Conservation (phyloP, 2,329 filamentous ascomycete genomes). For the Trichophyton equinum region DNA sequence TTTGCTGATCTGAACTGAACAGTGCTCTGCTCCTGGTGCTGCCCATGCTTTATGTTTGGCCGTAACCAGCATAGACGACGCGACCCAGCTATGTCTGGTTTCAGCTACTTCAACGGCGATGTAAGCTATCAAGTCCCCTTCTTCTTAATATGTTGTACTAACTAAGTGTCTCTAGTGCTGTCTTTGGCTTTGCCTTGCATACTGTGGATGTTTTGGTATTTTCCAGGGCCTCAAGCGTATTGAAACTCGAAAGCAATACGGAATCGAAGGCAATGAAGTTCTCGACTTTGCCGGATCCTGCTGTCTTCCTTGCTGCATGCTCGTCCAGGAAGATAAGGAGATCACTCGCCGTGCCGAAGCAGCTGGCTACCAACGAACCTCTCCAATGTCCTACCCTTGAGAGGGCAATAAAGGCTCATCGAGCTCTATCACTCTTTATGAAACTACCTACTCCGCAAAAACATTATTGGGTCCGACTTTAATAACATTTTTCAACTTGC, state of each 20-base stretch:
- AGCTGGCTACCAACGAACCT: slow-evolving; percentile 17
- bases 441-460: neutral
- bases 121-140: neutral
- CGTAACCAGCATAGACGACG: neutral
- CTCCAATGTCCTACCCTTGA: neutral
- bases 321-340: slow-evolving; percentile 50
- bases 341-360: slow-evolving; percentile 18
- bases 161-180: slow-evolving; percentile 21
- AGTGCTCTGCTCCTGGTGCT: slow-evolving; percentile 21
- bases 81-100: neutral
- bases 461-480: neutral
- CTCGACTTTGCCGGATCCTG: slow-evolving; percentile 42
- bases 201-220: slow-evolving; percentile 26
- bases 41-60: slow-evolving; percentile 11
- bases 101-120: neutral
- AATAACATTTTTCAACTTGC: neutral
- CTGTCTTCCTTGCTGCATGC: slow-evolving; percentile 45
- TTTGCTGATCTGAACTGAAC: neutral
- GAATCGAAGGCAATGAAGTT: slow-evolving; percentile 39
- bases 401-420: neutral
- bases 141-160: neutral
- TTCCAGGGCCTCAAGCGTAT: slow-evolving; percentile 42
- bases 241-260: slow-evolving; percentile 43
- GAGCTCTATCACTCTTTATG: neutral
- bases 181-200: slow-evolving; percentile 21